Percentiles rank a stretch among this genome's conserved stretches.
These are phyloP conservation scores for Sarocladium kiliense DNA, from an alignment of 2,329 filamentous ascomycete genomes.

Conservation along the genomic window DNA sequence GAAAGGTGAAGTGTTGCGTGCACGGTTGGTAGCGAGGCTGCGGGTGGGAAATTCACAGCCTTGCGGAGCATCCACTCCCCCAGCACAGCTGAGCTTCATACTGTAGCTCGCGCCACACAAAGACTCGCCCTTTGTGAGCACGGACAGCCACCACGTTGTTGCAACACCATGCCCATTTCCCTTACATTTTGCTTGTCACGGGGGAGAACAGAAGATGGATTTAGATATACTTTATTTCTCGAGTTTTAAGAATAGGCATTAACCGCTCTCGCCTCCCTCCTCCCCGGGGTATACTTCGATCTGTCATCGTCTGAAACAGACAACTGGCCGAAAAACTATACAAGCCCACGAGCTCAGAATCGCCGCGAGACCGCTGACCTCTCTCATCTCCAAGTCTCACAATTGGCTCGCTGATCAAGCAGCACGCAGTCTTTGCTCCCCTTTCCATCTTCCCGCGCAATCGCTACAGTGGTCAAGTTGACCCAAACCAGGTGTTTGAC, in stretches of 20 bases:
- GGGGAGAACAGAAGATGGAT: not conserved
- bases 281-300: constrained; percentile 8
- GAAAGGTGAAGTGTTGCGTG: constrained; percentile 5
- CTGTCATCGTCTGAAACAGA: not conserved
- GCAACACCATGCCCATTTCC: not conserved
- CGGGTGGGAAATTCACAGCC: constrained; percentile 3
- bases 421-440: not conserved
- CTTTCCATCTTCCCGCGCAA: not conserved
- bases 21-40: constrained; percentile 8
- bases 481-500: not conserved
- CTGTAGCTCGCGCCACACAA: not conserved
- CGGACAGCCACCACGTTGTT: too few relatives aligned
- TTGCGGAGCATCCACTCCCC: not conserved
- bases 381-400: not conserved
- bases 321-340: not conserved
- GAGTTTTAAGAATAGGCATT: not conserved
- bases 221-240: not conserved
- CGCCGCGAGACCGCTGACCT: not conserved
- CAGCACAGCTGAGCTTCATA: not conserved
- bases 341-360: not conserved
- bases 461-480: not conserved
- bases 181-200: too few relatives aligned
- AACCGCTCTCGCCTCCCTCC: not conserved
- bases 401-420: not conserved
- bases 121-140: too few relatives aligned